A percentile compares a stretch with the other conserved stretches of the same genome.
These are phyloP conservation scores for Lyophyllum atratum DNA, from an alignment of 768 basidiomycete species.

Conservation along the genomic window DNA sequence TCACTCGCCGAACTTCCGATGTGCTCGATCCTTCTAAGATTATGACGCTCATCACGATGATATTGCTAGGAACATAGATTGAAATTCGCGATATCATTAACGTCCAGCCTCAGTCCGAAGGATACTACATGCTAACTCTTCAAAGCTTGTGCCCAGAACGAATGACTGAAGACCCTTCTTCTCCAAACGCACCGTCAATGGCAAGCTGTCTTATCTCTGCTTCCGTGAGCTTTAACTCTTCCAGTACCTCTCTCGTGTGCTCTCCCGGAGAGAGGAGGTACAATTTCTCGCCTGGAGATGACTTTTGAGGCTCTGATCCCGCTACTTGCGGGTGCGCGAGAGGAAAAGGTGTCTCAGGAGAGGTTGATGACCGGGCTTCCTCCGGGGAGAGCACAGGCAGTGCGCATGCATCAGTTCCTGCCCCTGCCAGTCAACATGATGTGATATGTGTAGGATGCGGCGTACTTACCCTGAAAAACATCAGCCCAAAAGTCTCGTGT, in stretches of 20 bases:
- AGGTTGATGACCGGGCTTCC: constrained; percentile 55
- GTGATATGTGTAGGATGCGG: too few species aligned
- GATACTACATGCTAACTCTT: background rate
- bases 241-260: constrained; percentile 56
- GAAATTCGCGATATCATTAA: too few species aligned
- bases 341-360: constrained; percentile 41
- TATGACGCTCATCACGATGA: constrained; percentile 11
- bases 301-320: constrained; percentile 23
- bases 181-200: constrained; percentile 49
- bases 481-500: constrained; percentile 70
- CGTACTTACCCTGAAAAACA: constrained; percentile 64
- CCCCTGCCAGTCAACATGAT: background rate
- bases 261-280: constrained; percentile 45
- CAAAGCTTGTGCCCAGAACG: constrained; percentile 20
- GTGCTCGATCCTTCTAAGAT: too few species aligned
- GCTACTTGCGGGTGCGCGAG: constrained; percentile 51
- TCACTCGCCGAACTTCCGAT: background rate
- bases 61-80: background rate
- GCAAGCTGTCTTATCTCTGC: constrained; percentile 40
- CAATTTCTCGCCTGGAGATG: constrained; percentile 8
- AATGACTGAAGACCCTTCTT: constrained; percentile 19
- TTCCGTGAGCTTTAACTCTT: constrained; percentile 50
- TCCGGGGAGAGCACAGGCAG: constrained; percentile 65
- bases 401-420: constrained; percentile 73
- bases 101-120: background rate